Percentiles rank a stretch among this genome's conserved stretches.
phyloP scores from a whole-genome alignment of 2,329 filamentous ascomycete species.

The Paracoccidioides lutzii region DNA sequence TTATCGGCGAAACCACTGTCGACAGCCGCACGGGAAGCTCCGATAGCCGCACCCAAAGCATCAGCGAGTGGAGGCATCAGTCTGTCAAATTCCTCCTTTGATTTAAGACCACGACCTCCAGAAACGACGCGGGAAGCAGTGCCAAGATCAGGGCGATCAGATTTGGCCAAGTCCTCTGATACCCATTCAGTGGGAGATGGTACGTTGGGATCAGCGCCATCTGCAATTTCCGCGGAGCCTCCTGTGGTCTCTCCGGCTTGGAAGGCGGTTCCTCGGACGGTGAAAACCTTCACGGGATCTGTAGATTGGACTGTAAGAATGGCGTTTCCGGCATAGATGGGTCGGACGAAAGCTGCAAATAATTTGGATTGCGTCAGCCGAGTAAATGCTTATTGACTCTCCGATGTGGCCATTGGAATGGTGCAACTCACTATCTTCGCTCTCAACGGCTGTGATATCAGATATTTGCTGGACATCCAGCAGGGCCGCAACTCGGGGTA shows the following conservation, averaged over 20 bases:
- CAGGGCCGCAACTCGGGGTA: conserved; percentile 82
- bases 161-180: conserved; percentile 83
- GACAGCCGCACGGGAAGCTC: conserved; percentile 85
- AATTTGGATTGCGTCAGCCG: background rate
- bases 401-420: background rate
- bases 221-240: conserved; percentile 63
- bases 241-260: conserved; percentile 57
- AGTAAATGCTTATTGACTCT: background rate
- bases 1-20: conserved; percentile 98
- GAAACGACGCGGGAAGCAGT: conserved; percentile 86
- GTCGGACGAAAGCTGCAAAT: conserved; percentile 63
- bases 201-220: conserved; percentile 71
- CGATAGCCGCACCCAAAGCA: conserved; percentile 84
- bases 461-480: conserved; percentile 89
- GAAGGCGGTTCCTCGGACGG: conserved; percentile 87
- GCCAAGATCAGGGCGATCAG: conserved; percentile 81
- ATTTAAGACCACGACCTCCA: conserved; percentile 88
- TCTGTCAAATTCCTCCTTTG: conserved; percentile 92
- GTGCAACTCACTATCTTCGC: conserved; percentile 57
- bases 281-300: conserved; percentile 77
- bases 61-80: conserved; percentile 89
- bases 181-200: conserved; percentile 72
- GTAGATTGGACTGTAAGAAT: conserved; percentile 89
- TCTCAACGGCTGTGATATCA: conserved; percentile 75
- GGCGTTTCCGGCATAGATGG: conserved; percentile 95